phyloP scores from a whole-genome alignment of 306 rosid species.

The Biancaea sappan region DNA sequence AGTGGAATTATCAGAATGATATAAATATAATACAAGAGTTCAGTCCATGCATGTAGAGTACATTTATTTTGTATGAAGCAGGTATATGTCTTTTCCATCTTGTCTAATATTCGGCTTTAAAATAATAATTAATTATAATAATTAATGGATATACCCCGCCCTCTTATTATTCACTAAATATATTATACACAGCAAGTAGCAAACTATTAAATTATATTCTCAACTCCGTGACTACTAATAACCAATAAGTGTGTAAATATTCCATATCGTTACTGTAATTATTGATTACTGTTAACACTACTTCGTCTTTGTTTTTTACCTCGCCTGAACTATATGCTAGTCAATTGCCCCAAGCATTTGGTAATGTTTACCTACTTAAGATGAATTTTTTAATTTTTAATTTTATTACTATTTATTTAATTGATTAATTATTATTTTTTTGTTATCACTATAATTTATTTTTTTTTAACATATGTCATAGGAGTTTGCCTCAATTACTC shows the following conservation, averaged over 20 bases:
- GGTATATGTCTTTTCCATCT: slow-evolving; percentile 28
- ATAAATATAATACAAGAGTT: slow-evolving; percentile 26
- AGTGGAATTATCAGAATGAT: slow-evolving; percentile 12
- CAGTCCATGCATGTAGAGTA: slow-evolving; percentile 15
- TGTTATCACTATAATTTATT: not conserved
- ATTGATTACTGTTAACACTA: not conserved
- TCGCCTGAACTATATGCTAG: not conserved
- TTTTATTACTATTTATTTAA: not conserved
- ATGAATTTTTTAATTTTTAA: not conserved
- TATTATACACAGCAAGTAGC: slow-evolving; percentile 31
- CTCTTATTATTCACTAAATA: not conserved
- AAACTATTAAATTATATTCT: not conserved
- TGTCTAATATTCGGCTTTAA: slow-evolving; percentile 12
- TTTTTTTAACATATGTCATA: not conserved
- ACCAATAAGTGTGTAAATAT: not conserved
- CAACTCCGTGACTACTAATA: not conserved
- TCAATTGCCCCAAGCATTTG: slow-evolving; percentile 5
- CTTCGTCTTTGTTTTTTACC: not conserved
- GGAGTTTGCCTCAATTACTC: not conserved
- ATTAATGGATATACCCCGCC: not conserved
- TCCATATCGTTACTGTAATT: not conserved
- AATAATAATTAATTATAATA: not conserved
- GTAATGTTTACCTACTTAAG: not conserved
- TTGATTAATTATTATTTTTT: not conserved
- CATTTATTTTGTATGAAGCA: slow-evolving; percentile 17